Evolutionary conservation across 108 stramenopile genomes (phyloP).

Genomic region (Cyclotella choctawhatcheeana): DNA sequence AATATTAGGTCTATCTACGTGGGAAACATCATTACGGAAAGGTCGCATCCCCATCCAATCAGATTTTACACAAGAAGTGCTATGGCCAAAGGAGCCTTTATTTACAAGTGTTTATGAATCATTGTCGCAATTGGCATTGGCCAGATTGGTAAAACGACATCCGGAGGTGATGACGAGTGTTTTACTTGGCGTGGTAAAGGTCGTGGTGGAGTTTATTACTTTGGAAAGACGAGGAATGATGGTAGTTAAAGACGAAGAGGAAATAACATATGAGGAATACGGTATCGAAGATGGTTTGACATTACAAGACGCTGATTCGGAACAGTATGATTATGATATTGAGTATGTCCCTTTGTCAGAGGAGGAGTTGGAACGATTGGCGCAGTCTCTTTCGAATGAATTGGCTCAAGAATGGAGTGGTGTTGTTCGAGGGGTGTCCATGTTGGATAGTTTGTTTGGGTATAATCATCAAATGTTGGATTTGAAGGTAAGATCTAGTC

Average conservation of each 20-base stretch:
- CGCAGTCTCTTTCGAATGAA: constrained; percentile 46
- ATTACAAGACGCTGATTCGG: constrained; percentile 19
- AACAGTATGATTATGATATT: constrained; percentile 10
- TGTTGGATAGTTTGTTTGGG: constrained; percentile 71
- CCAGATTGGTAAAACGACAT: constrained; percentile 66
- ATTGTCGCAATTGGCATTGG: constrained; percentile 54
- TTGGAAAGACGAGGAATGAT: constrained; percentile 18
- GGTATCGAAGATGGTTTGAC: constrained; percentile 26
- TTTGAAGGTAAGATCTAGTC: constrained; percentile 18
- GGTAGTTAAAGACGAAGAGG: constrained; percentile 11
- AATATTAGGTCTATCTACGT: constrained; percentile 25
- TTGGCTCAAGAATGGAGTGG: constrained; percentile 56
- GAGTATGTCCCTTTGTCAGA: constrained; percentile 27
- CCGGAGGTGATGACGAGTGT: constrained; percentile 62
- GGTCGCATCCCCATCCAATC: constrained; percentile 18
- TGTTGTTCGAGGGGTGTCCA: constrained; percentile 56
- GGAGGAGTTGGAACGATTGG: constrained; percentile 41
- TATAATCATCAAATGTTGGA: constrained; percentile 64
- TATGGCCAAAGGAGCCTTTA: constrained; percentile 69
- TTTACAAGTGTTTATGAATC: constrained; percentile 42
- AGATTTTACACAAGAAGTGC: constrained; percentile 21
- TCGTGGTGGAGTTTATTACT: constrained; percentile 47
- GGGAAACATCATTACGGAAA: constrained; percentile 33
- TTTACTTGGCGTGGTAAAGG: constrained; percentile 52
- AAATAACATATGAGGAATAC: constrained; percentile 27